Evolutionary conservation across 2,329 filamentous ascomycete species (phyloP).

Genomic region (Orbilia javanica): DNA sequence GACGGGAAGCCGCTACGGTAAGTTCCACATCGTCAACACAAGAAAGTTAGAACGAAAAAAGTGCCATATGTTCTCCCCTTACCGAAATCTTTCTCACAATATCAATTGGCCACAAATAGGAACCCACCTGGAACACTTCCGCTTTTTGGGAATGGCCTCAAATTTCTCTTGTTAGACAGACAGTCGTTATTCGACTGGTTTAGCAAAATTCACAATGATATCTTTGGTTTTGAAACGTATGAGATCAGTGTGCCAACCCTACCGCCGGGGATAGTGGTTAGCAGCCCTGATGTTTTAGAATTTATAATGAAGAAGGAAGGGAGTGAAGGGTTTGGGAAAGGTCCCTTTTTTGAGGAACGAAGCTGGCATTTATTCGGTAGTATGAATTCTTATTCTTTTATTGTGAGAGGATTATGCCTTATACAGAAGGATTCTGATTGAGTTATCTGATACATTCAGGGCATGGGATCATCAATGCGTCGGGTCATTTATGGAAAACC

Average conservation of each 20-base stretch:
- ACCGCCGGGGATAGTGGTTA: slow-evolving; percentile 74
- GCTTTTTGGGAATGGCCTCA: slow-evolving; percentile 49
- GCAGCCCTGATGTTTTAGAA: slow-evolving; percentile 73
- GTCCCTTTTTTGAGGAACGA: slow-evolving; percentile 72
- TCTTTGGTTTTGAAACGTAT: slow-evolving; percentile 73
- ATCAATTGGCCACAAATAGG: slow-evolving; percentile 16
- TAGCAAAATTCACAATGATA: slow-evolving; percentile 52
- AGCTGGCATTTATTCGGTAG: slow-evolving; percentile 74
- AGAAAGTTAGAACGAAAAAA: background rate
- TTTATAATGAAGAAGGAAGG: slow-evolving; percentile 74
- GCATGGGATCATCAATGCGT: slow-evolving; percentile 76
- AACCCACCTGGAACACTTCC: slow-evolving; percentile 48
- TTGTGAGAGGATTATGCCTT: background rate
- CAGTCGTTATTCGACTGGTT: slow-evolving; percentile 57
- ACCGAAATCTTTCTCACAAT: background rate
- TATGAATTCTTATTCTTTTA: slow-evolving; percentile 55
- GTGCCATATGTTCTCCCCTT: background rate
- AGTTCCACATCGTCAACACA: slow-evolving; percentile 14
- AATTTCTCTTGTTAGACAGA: slow-evolving; percentile 48
- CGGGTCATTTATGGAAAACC: slow-evolving; percentile 74
- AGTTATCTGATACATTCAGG: slow-evolving; percentile 64
- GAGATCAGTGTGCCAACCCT: slow-evolving; percentile 74
- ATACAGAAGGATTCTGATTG: background rate
- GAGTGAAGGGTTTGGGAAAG: slow-evolving; percentile 71
- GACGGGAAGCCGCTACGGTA: slow-evolving; percentile 41